Evolutionary conservation across 2,329 filamentous ascomycete genomes (phyloP), one percentile per base, ranked within the genome.

Genomic region (Byssothecium circinans): DNA sequence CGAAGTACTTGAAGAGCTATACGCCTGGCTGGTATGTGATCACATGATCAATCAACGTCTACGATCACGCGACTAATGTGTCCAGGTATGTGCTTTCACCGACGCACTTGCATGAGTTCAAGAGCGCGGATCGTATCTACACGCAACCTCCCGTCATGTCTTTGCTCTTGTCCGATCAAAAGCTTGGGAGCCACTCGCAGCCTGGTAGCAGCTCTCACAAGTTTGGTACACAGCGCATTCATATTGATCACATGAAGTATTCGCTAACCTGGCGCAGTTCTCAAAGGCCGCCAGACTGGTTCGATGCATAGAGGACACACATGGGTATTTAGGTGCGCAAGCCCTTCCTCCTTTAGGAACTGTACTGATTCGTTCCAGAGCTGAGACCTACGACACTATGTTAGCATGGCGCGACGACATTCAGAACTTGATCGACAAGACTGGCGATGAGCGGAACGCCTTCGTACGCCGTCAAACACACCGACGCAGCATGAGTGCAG

Each of bases 1-100:
- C 91, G 81, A 99, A 97, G 69, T 99, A 97, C 65, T 77, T 99
- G 52, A 97, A 96, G 78, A 96, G 91, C 70, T 96, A 96, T 71
- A 94, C 91, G 7, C 88, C 91, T 20, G 92, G 92, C 66, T 97
- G 92, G 91, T 92, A 77, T 74, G 86, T 76, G 33, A 46, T 34
- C 30, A 17, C 36, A 22, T 39, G 18, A 10, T 30, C 35, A 29
- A 11, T 18, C 25, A 40, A 10, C 10, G 18, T 22, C 39, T 7
- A 22, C 20, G 14, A 3, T 4, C 27, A 10, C 38, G 58, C 63
- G 44, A 60, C 43, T 15, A 32, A 38, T 30, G 7, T 7, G 11
- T 15, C 1, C 49, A 94, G 89, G 89, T 96, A 96, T 71, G 91
- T 97, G 39, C 78, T 99, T 58, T 96, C 94, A 60, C 89, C 94